These are phyloP conservation scores for Phytopythium aichiense DNA, from an alignment of 352 stramenopile species.

Conservation along the genomic window DNA sequence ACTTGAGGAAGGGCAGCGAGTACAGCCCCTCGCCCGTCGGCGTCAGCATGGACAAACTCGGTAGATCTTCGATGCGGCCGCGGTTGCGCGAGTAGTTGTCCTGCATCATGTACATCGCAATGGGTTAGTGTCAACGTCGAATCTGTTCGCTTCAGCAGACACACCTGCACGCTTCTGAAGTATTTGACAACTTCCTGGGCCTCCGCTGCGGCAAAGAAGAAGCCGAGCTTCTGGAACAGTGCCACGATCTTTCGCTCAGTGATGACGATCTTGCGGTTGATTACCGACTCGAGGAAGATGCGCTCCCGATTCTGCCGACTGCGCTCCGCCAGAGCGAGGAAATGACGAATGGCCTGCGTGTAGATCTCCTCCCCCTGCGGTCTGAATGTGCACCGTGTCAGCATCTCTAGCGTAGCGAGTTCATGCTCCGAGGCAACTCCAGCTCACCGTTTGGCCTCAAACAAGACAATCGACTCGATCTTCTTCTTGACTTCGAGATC, in stretches of 20 bases:
- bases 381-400: background rate
- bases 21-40: conserved; percentile 40
- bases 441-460: conserved; percentile 54
- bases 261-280: conserved; percentile 56
- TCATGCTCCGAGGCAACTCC: background rate
- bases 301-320: conserved; percentile 44
- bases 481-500: conserved; percentile 47
- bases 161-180: conserved; percentile 50
- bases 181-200: conserved; percentile 38
- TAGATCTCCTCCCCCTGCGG: conserved; percentile 53
- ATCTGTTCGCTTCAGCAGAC: background rate
- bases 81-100: conserved; percentile 46
- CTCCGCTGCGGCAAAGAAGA: conserved; percentile 47
- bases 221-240: conserved; percentile 52
- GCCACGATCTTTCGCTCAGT: conserved; percentile 50
- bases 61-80: conserved; percentile 55
- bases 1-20: conserved; percentile 38
- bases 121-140: background rate
- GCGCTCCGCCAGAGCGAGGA: conserved; percentile 43
- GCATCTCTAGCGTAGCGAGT: background rate
- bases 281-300: conserved; percentile 54
- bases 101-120: conserved; percentile 11
- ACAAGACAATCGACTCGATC: conserved; percentile 46
- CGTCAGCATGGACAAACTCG: conserved; percentile 48
- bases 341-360: conserved; percentile 53